Evolutionary conservation across 257 asterid genomes (phyloP).

Genomic region (Schizonepeta tenuifolia): DNA sequence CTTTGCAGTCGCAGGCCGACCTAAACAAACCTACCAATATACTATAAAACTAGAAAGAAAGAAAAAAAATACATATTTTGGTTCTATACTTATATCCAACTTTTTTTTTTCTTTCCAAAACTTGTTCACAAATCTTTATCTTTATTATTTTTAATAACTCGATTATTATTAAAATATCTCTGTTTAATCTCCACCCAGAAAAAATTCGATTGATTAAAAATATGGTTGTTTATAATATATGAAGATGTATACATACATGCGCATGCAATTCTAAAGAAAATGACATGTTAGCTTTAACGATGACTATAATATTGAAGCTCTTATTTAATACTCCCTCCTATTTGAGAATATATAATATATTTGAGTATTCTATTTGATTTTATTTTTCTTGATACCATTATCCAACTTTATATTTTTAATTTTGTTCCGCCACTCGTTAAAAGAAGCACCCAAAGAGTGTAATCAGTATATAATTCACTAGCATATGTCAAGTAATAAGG

Average conservation of each 20-base stretch:
- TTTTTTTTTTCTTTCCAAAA: background rate
- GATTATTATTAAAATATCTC: background rate
- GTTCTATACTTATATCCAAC: background rate
- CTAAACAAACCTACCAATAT: conserved; percentile 28
- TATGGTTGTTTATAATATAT: background rate
- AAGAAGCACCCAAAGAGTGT: background rate
- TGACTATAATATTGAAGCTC: background rate
- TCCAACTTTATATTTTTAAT: background rate
- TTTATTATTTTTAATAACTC: background rate
- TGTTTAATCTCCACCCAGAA: background rate
- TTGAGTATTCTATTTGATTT: background rate
- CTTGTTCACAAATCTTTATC: no score
- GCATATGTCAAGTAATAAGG: background rate
- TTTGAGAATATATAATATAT: no score
- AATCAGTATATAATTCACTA: no score
- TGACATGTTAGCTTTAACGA: background rate
- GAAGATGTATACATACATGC: background rate
- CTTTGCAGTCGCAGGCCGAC: conserved; percentile 25
- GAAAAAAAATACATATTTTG: no score
- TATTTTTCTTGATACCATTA: background rate
- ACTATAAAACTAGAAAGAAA: no score
- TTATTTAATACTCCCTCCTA: no score
- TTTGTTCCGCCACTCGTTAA: background rate
- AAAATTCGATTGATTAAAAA: background rate
- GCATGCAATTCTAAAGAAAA: conserved; percentile 8